phyloP scores from a whole-genome alignment of 768 basidiomycete genomes.

The Agrocybe pediades region DNA sequence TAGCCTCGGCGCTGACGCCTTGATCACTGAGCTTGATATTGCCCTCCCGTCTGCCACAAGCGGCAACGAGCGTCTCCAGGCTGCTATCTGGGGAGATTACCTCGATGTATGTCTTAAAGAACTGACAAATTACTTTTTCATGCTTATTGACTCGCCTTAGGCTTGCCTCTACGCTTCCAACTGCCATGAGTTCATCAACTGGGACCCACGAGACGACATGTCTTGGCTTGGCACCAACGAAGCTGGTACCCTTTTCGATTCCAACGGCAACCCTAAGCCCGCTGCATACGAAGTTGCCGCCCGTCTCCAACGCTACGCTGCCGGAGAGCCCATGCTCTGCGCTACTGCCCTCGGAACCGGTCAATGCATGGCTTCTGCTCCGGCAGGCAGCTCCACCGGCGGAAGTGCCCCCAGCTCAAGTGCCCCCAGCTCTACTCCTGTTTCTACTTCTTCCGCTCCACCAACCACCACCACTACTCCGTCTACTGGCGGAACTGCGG shows the following conservation, averaged over 20 bases:
- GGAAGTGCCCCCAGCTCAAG: neutral
- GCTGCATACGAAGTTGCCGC: constrained; percentile 15
- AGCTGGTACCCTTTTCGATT: constrained; percentile 17
- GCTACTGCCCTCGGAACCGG: constrained; percentile 13
- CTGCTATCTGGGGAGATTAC: constrained; percentile 19
- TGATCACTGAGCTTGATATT: constrained; percentile 17
- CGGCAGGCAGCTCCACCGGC: constrained; percentile 1
- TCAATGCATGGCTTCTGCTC: constrained; percentile 14
- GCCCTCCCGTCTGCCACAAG: constrained; percentile 10
- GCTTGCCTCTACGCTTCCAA: constrained; percentile 15
- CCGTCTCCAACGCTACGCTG: constrained; percentile 12
- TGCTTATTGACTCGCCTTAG: neutral
- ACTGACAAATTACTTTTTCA: neutral
- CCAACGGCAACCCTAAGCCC: constrained; percentile 15
- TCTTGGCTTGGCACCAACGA: constrained; percentile 14
- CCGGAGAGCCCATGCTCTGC: constrained; percentile 12
- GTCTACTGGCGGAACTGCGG: neutral
- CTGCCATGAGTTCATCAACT: constrained; percentile 16
- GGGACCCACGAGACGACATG: constrained; percentile 13
- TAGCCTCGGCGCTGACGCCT: constrained; percentile 11
- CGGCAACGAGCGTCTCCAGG: constrained; percentile 15
- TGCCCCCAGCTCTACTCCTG: too few relatives aligned
- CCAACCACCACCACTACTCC: neutral
- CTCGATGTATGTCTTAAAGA: constrained; percentile 11
- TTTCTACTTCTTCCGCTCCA: neutral